A percentile compares a stretch with the other conserved stretches of the same genome.
These are phyloP conservation scores for Fusarium sp. DNA, from an alignment of 2,329 filamentous ascomycete species.

Conservation along the genomic window DNA sequence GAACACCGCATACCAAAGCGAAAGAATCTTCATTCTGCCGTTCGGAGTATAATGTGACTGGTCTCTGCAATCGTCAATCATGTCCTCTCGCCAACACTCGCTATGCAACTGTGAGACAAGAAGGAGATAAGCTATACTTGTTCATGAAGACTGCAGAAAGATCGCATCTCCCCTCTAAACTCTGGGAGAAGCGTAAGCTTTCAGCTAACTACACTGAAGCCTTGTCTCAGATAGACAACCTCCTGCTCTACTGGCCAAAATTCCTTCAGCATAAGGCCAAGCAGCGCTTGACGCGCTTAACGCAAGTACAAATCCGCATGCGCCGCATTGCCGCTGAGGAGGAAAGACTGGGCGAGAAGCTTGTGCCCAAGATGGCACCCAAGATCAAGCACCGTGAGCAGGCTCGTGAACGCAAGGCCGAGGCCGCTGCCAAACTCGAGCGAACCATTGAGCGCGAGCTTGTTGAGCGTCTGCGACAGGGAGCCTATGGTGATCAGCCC, in stretches of 20 bases:
- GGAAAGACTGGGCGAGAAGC: slow-evolving; percentile 84
- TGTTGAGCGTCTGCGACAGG: slow-evolving; percentile 88
- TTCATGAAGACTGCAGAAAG: slow-evolving; percentile 98
- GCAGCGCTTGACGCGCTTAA: slow-evolving; percentile 90
- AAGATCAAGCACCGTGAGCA: slow-evolving; percentile 84
- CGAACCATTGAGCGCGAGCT: slow-evolving; percentile 94
- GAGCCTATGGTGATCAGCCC: slow-evolving; percentile 93
- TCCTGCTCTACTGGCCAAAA: slow-evolving; percentile 93
- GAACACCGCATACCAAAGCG: slow-evolving; percentile 55
- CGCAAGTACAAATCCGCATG: slow-evolving; percentile 87
- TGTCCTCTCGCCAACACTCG: slow-evolving; percentile 91
- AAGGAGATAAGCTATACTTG: slow-evolving; percentile 88
- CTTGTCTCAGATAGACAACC: slow-evolving; percentile 85
- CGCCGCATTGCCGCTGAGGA: slow-evolving; percentile 88
- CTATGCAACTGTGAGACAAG: slow-evolving; percentile 90
- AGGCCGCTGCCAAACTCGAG: slow-evolving; percentile 92
- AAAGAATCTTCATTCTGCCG: slow-evolving; percentile 74
- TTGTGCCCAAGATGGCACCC: slow-evolving; percentile 89
- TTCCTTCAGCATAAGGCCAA: slow-evolving; percentile 89
- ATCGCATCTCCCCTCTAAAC: slow-evolving; percentile 85
- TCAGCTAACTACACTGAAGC: slow-evolving; percentile 92
- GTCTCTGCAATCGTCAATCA: slow-evolving; percentile 86
- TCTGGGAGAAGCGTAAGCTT: slow-evolving; percentile 94
- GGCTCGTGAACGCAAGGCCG: slow-evolving; percentile 79
- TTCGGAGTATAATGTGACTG: slow-evolving; percentile 90